Percentiles rank a stretch among this genome's conserved stretches.
Conservation (phyloP, 331 rosid genomes). For the Dryas integrifolia region DNA sequence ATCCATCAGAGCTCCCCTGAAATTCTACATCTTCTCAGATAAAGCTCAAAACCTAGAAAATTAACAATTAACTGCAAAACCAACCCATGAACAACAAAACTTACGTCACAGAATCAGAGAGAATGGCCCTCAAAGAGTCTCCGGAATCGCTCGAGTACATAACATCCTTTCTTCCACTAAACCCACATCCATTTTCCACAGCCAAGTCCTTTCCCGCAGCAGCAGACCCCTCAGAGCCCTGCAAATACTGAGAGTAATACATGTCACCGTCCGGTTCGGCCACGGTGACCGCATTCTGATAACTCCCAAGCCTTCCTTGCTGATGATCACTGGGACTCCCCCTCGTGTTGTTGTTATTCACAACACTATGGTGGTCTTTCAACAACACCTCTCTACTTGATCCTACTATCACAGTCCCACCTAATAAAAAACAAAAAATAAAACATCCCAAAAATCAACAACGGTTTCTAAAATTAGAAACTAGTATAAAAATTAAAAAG, state of each 20-base stretch:
- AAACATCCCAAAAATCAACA: neutral
- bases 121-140: conserved; percentile 77
- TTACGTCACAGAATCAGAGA: conserved; percentile 92
- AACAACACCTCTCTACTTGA: conserved; percentile 54
- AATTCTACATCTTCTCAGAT: conserved; percentile 22
- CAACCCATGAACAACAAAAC: conserved; percentile 22
- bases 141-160: conserved; percentile 59
- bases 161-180: conserved; percentile 78
- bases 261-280: conserved; percentile 74
- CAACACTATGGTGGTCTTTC: conserved; percentile 56
- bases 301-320: conserved; percentile 60
- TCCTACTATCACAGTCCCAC: conserved; percentile 48
- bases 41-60: conserved; percentile 17
- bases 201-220: conserved; percentile 63
- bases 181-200: conserved; percentile 73
- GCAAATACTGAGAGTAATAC: conserved; percentile 82
- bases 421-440: conserved; percentile 6
- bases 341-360: conserved; percentile 40
- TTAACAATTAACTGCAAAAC: conserved; percentile 4
- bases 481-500: neutral
- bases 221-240: conserved; percentile 62
- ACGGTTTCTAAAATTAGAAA: conserved; percentile 21
- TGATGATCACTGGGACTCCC: conserved; percentile 31
- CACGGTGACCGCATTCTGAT: conserved; percentile 50
- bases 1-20: conserved; percentile 90